Conservation (phyloP, 2,329 filamentous ascomycete species). For the Drechmeria coniospora region DNA sequence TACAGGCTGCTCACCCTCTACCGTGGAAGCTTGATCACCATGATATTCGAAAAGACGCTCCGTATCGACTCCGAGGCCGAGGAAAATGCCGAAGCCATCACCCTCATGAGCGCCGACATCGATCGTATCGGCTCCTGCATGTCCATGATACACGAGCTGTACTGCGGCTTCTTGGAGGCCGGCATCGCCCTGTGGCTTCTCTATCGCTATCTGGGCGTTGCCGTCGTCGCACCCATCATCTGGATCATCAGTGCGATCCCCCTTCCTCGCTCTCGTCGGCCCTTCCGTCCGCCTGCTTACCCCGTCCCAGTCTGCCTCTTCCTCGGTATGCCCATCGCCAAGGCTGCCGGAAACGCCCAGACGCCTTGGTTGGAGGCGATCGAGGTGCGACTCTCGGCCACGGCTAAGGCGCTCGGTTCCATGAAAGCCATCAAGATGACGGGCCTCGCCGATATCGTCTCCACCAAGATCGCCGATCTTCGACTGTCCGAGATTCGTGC, state of each 20-base stretch:
- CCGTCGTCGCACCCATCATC: conserved; percentile 8
- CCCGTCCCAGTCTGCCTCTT: conserved; percentile 3
- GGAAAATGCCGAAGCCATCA: conserved; percentile 12
- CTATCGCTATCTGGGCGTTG: conserved; percentile 9
- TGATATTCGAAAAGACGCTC: conserved; percentile 33
- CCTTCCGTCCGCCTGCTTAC: background rate
- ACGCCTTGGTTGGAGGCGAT: conserved; percentile 13
- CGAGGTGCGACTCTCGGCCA: conserved; percentile 10
- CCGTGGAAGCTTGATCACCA: conserved; percentile 20
- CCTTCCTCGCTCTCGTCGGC: background rate
- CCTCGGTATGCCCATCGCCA: conserved; percentile 8
- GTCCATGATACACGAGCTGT: conserved; percentile 16
- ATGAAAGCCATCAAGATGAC: conserved; percentile 28
- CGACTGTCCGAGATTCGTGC: conserved; percentile 19
- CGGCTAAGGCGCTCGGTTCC: conserved; percentile 8
- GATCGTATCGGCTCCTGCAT: conserved; percentile 16
- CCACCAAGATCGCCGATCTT: conserved; percentile 16
- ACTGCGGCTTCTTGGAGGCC: conserved; percentile 19
- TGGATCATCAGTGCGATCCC: conserved; percentile 7
- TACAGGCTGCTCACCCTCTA: conserved; percentile 18
- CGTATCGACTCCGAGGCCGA: conserved; percentile 13
- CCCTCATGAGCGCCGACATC: conserved; percentile 29
- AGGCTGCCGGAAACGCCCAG: conserved; percentile 8
- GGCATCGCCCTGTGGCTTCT: conserved; percentile 19
- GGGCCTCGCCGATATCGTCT: conserved; percentile 19